Evolutionary conservation across 441 rosid species (phyloP).

Genomic region (Sinapis alba): DNA sequence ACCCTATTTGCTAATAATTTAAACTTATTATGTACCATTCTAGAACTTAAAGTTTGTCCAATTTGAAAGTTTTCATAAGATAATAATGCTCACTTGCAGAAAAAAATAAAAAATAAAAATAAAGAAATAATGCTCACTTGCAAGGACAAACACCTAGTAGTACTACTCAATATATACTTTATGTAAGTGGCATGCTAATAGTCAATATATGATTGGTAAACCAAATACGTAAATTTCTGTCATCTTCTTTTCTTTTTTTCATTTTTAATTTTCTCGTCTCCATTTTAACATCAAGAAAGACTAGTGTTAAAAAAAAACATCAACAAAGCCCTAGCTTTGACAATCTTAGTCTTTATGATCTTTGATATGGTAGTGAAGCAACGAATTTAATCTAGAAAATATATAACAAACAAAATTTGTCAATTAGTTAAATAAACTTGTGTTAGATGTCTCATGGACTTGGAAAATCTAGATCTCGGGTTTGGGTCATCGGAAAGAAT

Average conservation of each 20-base stretch:
- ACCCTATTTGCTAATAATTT: neutral
- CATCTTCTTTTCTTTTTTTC: neutral
- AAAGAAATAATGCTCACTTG: neutral
- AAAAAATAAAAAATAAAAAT: no score
- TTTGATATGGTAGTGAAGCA: neutral
- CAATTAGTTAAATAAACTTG: neutral
- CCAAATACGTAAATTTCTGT: neutral
- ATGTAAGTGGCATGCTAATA: neutral
- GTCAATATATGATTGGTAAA: neutral
- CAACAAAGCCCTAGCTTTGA: neutral
- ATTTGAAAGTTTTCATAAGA: neutral
- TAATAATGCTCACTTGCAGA: neutral
- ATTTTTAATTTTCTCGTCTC: neutral
- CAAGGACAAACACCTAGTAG: neutral
- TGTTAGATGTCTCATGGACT: neutral
- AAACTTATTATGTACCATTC: neutral
- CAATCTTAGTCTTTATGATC: neutral
- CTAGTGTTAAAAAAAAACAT: neutral
- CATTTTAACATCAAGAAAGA: neutral
- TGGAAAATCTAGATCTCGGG: no score
- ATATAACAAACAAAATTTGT: neutral
- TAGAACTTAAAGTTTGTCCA: neutral
- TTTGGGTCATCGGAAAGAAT: no score
- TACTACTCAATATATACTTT: neutral
- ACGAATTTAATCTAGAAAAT: neutral